A percentile compares a stretch with the other conserved stretches of the same genome.
These are phyloP conservation scores for Penicillium herquei DNA, from an alignment of 495 filamentous ascomycete species.

Conservation along the genomic window DNA sequence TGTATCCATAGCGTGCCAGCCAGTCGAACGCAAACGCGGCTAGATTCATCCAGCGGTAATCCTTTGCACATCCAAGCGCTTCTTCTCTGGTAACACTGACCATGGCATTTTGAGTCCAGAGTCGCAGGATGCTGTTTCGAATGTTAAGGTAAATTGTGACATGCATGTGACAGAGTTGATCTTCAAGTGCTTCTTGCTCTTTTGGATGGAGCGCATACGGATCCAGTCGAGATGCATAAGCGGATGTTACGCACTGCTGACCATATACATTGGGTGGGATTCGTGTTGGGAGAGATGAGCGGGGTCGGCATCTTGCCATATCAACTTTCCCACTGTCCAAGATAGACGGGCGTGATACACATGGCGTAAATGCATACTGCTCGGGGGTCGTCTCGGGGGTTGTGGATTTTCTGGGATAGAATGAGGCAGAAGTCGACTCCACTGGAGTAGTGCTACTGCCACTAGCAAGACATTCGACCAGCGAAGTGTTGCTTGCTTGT, in stretches of 20 bases:
- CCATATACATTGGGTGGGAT: constrained; percentile 73
- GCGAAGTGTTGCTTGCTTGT: neutral
- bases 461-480: constrained; percentile 19
- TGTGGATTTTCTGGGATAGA: constrained; percentile 27
- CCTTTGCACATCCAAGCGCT: constrained; percentile 88
- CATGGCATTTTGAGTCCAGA: constrained; percentile 90
- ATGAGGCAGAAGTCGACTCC: constrained; percentile 27
- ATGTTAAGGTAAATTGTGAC: constrained; percentile 98
- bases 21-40: constrained; percentile 89
- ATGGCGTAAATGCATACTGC: constrained; percentile 13
- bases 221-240: constrained; percentile 84
- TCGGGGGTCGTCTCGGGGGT: constrained; percentile 29
- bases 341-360: constrained; percentile 10
- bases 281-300: constrained; percentile 77
- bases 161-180: constrained; percentile 81
- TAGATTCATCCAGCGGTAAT: constrained; percentile 85
- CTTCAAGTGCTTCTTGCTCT: constrained; percentile 76
- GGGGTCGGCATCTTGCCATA: constrained; percentile 50
- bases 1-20: constrained; percentile 87
- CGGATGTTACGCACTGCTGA: constrained; percentile 81
- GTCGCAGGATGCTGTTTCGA: constrained; percentile 85
- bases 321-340: constrained; percentile 22
- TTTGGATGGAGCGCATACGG: constrained; percentile 85
- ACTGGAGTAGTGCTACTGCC: constrained; percentile 27
- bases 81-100: constrained; percentile 84